These are phyloP conservation scores for Alternaria sp. DNA, from an alignment of 2,329 filamentous ascomycete genomes.

Conservation along the genomic window DNA sequence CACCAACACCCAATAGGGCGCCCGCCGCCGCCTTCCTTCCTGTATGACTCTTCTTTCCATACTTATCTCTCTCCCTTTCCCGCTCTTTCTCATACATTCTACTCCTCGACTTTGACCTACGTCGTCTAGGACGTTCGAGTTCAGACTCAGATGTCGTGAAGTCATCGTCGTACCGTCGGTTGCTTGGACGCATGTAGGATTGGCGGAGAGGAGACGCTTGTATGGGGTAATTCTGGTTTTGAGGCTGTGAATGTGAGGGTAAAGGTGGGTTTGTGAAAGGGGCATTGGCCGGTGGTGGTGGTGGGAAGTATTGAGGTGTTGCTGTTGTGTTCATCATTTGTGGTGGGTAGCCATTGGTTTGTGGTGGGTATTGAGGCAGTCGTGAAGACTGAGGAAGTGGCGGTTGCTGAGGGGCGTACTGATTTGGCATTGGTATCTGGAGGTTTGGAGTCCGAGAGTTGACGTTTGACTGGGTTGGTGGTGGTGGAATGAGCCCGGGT, in stretches of 20 bases:
- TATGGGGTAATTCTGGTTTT: slow-evolving; percentile 6
- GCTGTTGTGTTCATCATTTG: slow-evolving; percentile 2
- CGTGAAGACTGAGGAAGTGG: slow-evolving; percentile 17
- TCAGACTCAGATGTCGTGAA: slow-evolving; percentile 40
- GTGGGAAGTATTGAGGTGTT: slow-evolving; percentile 4
- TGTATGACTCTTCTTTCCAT: slow-evolving; percentile 31
- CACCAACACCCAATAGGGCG: slow-evolving; percentile 48
- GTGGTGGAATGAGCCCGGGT: slow-evolving; percentile 15
- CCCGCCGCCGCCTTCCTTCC: slow-evolving; percentile 43
- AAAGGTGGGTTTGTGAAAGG: background rate
- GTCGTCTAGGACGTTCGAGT: slow-evolving; percentile 21
- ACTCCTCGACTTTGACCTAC: slow-evolving; percentile 25
- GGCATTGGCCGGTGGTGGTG: background rate
- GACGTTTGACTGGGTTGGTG: slow-evolving; percentile 15
- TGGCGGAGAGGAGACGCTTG: slow-evolving; percentile 32
- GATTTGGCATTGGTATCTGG: slow-evolving; percentile 24
- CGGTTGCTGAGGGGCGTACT: slow-evolving; percentile 10
- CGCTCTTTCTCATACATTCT: slow-evolving; percentile 15
- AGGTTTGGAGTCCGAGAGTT: slow-evolving; percentile 27
- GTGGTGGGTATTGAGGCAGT: slow-evolving; percentile 17
- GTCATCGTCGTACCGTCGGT: slow-evolving; percentile 25
- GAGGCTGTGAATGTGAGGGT: slow-evolving; percentile 14
- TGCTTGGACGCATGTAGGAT: slow-evolving; percentile 16
- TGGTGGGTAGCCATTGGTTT: slow-evolving; percentile 9
- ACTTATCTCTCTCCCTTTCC: slow-evolving; percentile 13